Base-by-base conservation (phyloP, 768 basidiomycete genomes). In the Cystofilobasidium capitatum region DNA sequence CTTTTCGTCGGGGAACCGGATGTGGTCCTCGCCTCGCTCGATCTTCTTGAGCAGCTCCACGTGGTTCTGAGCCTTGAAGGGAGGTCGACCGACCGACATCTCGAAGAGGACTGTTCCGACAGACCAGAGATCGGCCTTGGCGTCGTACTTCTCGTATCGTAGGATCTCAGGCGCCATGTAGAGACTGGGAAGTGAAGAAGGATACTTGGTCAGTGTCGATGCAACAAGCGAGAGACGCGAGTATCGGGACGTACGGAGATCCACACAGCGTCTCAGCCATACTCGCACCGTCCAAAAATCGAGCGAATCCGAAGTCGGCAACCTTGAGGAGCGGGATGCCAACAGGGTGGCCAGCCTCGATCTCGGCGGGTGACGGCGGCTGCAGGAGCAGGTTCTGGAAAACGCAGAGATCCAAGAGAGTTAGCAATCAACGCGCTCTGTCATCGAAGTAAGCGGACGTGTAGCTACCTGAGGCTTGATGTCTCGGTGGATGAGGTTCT, bases 111-210 rank as follows among this genome's bases (percentile, higher is more conserved):
- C 93, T 0, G 96, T 91, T 7, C 96, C 96, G 57, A 98, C 92
- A 36, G 91, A 93, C 96, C 96, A 99, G 1, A 99, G 81, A 75
- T 99, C 96, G 14, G 90, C 96, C 76, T 91, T 94, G 24, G 93
- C 93, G 76, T 96, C 92, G 77, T 99, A 98, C 75, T 93, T 93
- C 79, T 98, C 88, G 76, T 96, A 96, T 20, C 89, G 85, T 14
- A 99, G 80, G 73, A 99, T 98, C 78, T 99, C 96, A 0, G 96
- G 96, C 0, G 96, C 96, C 96, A 98, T 99, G 79, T 99, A 99
- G 36, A 99, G 79, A 58, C 91, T 92, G 65, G 17, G 26, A 42
- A 2, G 58, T n/a, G 37, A 4, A 31, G 3, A 7, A 54, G 47
- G 35, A n/a, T 12, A 64, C 1, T 3, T 26, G 29, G 24, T 13